Conservation (phyloP, 495 filamentous ascomycete species). For the Neurospora sp. region DNA sequence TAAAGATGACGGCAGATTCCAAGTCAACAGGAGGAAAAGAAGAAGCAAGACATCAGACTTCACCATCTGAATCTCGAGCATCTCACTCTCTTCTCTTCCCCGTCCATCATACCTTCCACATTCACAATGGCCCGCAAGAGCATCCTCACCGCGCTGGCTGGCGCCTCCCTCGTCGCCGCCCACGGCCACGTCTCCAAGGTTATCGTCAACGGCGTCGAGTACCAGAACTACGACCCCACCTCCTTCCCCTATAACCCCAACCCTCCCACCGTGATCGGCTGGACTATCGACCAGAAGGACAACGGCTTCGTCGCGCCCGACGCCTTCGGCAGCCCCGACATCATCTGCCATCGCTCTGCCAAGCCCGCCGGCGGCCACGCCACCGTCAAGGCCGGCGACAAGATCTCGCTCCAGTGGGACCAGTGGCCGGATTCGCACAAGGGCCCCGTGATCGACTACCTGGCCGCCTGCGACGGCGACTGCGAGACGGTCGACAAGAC, state of each 20-base stretch:
- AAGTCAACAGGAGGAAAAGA: not conserved
- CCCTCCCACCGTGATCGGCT: conserved; percentile 44
- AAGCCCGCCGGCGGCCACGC: conserved; percentile 29
- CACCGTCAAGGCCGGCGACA: conserved; percentile 32
- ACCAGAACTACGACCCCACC: conserved; percentile 33
- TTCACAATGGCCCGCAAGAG: conserved; percentile 15
- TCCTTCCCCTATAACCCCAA: conserved; percentile 24
- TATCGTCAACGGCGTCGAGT: conserved; percentile 47
- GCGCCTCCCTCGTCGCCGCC: conserved; percentile 43
- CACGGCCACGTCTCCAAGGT: conserved; percentile 53
- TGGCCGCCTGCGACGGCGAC: conserved; percentile 62
- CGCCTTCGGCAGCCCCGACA: conserved; percentile 30
- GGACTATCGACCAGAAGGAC: conserved; percentile 45
- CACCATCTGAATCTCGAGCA: not conserved
- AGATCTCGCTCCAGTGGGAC: conserved; percentile 36
- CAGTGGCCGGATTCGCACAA: conserved; percentile 34
- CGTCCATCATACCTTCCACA: not conserved
- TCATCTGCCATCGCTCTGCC: conserved; percentile 41
- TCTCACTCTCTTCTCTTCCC: not conserved
- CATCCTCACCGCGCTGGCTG: conserved; percentile 35
- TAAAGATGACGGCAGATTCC: conserved; percentile 1
- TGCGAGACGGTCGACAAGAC: conserved; percentile 57
- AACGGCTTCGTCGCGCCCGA: conserved; percentile 48
- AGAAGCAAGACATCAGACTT: conserved; percentile 1
- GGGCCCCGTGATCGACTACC: conserved; percentile 65